Base-by-base conservation (phyloP, 495 filamentous ascomycete species). In the Daldinia caldariorum region DNA sequence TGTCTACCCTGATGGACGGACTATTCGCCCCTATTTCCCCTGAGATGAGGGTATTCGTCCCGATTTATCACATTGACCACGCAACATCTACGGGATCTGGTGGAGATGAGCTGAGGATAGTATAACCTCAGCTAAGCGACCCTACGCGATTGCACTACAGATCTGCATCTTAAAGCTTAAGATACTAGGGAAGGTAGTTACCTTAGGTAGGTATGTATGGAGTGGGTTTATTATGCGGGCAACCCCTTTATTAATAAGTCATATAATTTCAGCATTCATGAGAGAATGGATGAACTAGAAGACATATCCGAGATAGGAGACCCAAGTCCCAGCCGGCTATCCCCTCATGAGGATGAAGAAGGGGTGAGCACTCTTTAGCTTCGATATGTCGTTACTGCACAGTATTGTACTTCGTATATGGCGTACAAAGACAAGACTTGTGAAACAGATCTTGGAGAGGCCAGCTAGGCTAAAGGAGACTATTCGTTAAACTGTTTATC, bases 401-500 rank as follows among this genome's bases (percentile, higher is more conserved):
- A 49, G 31, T 39, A 63, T 38, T 34, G 7, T 12, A 43, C 55
- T 26, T 26, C 26, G 55, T 41, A 56, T 38, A 37, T 37, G n/a
- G 22, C 39, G 32, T 67, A 38, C 55, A 6, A n/a, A 66, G 10
- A 51, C 14, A 22, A 51, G 49, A 16, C n/a, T 32, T 49, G 35
- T 39, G 5, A 45, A 47, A 20, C 32, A 61, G 39, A 63, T 63
- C 58, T 55, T 58, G 49, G 59, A 43, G 37, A 22, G 43, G 16
- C 34, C 47, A 12, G 5, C 13, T 22, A 29, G 37, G 9, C 56
- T 63, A 49, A 55, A 63, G 59, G 55, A 32, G 55, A 16, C 20
- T 54, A 60, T 62, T 59, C 57, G 39, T 67, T 55, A 63, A 39
- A 20, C 29, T 6, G 54, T 54, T 45, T 60, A 61, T 66, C 69